phyloP scores from a whole-genome alignment of 306 rosid species.

The Cyamopsis tetragonoloba region DNA sequence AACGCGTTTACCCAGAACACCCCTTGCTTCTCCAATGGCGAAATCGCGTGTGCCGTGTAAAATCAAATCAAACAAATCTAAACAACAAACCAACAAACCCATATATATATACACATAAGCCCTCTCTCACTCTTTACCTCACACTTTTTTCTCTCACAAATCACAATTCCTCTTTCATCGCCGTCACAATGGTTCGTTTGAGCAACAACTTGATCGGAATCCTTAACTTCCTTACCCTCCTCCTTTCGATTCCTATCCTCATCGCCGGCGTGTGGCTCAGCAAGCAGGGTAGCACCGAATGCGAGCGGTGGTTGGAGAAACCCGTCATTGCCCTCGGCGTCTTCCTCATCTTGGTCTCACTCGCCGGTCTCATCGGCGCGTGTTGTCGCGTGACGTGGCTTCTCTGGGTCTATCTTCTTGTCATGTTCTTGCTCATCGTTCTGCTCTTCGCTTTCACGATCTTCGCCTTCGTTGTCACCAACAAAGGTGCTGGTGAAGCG shows the following conservation, averaged over 20 bases:
- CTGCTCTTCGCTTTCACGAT: constrained; percentile 54
- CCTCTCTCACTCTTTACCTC: no score
- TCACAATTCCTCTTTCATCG: not conserved
- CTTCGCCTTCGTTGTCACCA: constrained; percentile 65
- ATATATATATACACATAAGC: not conserved
- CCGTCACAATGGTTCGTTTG: constrained; percentile 26
- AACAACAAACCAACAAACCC: not conserved
- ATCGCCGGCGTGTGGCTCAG: constrained; percentile 58
- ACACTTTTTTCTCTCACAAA: no score
- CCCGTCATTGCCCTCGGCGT: constrained; percentile 67
- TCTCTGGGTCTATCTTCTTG: constrained; percentile 70
- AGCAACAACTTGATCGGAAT: constrained; percentile 68
- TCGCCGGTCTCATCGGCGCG: constrained; percentile 72
- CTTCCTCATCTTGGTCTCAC: constrained; percentile 56
- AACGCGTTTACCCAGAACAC: not conserved
- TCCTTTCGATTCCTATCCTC: constrained; percentile 68
- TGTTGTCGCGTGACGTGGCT: constrained; percentile 64
- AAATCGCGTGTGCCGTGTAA: not conserved
- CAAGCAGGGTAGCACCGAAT: constrained; percentile 53
- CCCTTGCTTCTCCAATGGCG: not conserved
- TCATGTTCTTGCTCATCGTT: constrained; percentile 77
- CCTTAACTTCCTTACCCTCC: constrained; percentile 55
- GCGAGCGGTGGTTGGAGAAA: constrained; percentile 57
- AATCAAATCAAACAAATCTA: no score
- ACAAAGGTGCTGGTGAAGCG: constrained; percentile 57